Evolutionary conservation across 371 early-diverging fungal genomes (phyloP).

Genomic region (Vairimorpha necatrix): DNA sequence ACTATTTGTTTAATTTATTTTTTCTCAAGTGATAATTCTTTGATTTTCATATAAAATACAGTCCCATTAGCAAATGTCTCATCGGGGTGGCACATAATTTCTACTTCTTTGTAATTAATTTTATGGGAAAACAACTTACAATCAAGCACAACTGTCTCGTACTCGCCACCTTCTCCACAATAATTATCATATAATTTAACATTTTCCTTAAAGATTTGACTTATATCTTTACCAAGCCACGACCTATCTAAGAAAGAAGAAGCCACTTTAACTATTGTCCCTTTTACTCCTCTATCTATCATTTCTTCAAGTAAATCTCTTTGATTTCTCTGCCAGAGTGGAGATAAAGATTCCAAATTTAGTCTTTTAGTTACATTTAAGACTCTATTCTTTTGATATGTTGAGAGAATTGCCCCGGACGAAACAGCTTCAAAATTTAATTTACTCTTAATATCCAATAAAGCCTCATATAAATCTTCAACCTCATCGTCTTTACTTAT

Average conservation of each 20-base stretch:
- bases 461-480: constrained; percentile 78
- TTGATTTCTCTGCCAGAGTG: constrained; percentile 86
- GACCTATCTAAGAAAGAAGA: constrained; percentile 66
- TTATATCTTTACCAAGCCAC: constrained; percentile 66
- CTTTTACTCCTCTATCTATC: constrained; percentile 75
- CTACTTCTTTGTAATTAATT: constrained; percentile 62
- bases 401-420: constrained; percentile 91
- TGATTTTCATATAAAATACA: constrained; percentile 39
- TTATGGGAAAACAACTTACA: constrained; percentile 82
- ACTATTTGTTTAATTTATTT: too few relatives aligned
- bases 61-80: constrained; percentile 31
- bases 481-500: constrained; percentile 76
- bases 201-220: constrained; percentile 69
- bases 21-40: background rate
- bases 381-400: constrained; percentile 90
- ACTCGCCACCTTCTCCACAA: constrained; percentile 99
- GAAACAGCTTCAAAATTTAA: constrained; percentile 81
- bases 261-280: constrained; percentile 86
- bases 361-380: constrained; percentile 80
- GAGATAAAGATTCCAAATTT: constrained; percentile 75
- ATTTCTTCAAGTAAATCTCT: constrained; percentile 77
- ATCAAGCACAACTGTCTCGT: constrained; percentile 88
- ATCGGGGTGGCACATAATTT: constrained; percentile 39
- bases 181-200: constrained; percentile 67
- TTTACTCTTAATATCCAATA: constrained; percentile 70